Base-by-base conservation (phyloP, 805 yeast genomes). In the Starmerella bacillaris region DNA sequence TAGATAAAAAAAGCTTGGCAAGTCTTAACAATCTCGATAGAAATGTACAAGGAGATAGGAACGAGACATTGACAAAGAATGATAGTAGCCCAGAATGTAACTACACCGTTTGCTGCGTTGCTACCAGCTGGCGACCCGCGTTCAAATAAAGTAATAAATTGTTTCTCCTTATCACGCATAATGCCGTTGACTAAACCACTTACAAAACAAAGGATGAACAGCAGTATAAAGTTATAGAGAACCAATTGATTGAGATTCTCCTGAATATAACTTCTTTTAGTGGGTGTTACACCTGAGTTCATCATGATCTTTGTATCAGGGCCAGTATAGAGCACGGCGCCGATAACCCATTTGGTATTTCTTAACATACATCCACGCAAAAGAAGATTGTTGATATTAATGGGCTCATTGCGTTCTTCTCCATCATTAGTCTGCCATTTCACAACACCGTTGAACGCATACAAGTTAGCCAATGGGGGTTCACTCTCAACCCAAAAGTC, bases 1-100 rank as follows among this genome's bases (percentile, higher is more conserved):
- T 67, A 75, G 43, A 78, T 78, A 60, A 78, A 78, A 46, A 64
- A 75, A 1, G 86, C 86, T 51, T 78, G 92, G 12, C 68, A 58
- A 2, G 89, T 76, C 51, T 78, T 78, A 54, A 78, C 74, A 44
- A 78, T 78, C 53, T 78, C 92, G 46, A 78, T 70, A 27, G 86
- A 71, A 39, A 78, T 73, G 55, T 78, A 78, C 38, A 78, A 64
- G 4, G 92, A 77, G 43, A 78, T 78, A 3, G 92, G 92, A 30
- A 78, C 82, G 53, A 78, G 59, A 0, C 80, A 65, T 58, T 78
- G 92, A 50, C 76, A 77, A 45, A 78, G 61, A 52, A 78, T 77
- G 42, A 78, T 59, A 3, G 75, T 69, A 15, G 79, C 89, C 54
- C 74, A 72, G 48, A 77, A 78, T n/a, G 72, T 64, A 32, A 77